A percentile compares a stretch with the other conserved stretches of the same genome.
phyloP scores from a whole-genome alignment of 768 basidiomycete species.

The Kwoniella pini region DNA sequence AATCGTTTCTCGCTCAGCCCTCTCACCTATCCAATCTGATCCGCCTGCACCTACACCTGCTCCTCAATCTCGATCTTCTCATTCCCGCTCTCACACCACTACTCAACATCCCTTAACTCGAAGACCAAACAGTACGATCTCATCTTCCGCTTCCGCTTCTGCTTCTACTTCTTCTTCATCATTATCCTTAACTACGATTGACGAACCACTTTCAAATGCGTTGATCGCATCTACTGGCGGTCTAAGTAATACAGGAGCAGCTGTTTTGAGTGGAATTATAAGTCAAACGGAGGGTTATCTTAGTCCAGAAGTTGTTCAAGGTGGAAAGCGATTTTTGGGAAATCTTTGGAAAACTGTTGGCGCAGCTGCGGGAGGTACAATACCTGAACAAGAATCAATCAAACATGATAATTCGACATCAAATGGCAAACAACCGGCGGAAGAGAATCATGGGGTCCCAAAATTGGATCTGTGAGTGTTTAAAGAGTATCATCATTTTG shows the following conservation, averaged over 20 bases:
- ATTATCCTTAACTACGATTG: conserved; percentile 22
- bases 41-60: background rate
- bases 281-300: conserved; percentile 22
- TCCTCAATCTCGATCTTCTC: background rate
- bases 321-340: conserved; percentile 43
- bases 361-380: conserved; percentile 45
- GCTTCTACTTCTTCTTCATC: conserved; percentile 27
- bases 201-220: conserved; percentile 2
- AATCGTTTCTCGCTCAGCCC: conserved; percentile 36
- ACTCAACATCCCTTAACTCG: background rate
- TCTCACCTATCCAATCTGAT: conserved; percentile 11
- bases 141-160: conserved; percentile 24
- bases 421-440: background rate
- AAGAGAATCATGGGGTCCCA: conserved; percentile 8
- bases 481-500: background rate
- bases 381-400: conserved; percentile 20
- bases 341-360: conserved; percentile 43
- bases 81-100: background rate
- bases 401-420: background rate
- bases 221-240: conserved; percentile 6
- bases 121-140: conserved; percentile 21
- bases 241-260: conserved; percentile 3
- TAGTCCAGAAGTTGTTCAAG: conserved; percentile 27
- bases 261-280: conserved; percentile 11
- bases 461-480: conserved; percentile 19